A percentile compares a stretch with the other conserved stretches of the same genome.
Evolutionary conservation across 2,329 filamentous ascomycete species (phyloP).

Genomic region (Clonostachys rosea): DNA sequence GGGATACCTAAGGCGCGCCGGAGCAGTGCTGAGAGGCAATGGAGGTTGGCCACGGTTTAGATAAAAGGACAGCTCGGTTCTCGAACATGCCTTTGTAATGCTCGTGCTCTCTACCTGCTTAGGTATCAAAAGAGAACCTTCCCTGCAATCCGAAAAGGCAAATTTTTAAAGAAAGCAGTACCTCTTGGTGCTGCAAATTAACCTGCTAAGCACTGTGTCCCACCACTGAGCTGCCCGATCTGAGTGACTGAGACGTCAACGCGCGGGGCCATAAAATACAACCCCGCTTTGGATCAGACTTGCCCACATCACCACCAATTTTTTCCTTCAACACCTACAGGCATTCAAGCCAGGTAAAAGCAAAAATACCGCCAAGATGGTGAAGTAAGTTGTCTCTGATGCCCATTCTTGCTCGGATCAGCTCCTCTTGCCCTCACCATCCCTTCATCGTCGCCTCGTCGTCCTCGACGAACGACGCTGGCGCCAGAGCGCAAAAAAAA

Average conservation of each 20-base stretch:
- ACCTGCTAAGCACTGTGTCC: neutral
- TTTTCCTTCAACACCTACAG: conserved; percentile 23
- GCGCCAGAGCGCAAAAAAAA: too few species aligned
- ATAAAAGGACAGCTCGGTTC: too few species aligned
- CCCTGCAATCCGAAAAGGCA: too few species aligned
- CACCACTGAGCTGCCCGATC: neutral
- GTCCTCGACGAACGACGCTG: neutral
- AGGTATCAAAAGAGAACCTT: too few species aligned
- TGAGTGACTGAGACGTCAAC: conserved; percentile 1
- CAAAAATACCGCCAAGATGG: conserved; percentile 90
- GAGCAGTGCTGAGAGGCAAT: too few species aligned
- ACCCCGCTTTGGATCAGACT: conserved; percentile 44
- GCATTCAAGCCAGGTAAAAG: conserved; percentile 32
- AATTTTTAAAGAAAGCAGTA: too few species aligned
- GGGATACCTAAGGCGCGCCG: too few species aligned
- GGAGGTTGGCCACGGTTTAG: too few species aligned
- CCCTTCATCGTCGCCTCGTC: conserved; percentile 1
- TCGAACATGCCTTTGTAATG: too few species aligned
- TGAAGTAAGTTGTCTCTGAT: conserved; percentile 74
- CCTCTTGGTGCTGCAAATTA: too few species aligned
- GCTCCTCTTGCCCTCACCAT: conserved; percentile 3
- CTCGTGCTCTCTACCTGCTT: too few species aligned
- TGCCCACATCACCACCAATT: conserved; percentile 9
- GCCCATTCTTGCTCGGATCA: neutral
- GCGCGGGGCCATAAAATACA: conserved; percentile 25